A percentile compares a stretch with the other conserved stretches of the same genome.
phyloP scores from a whole-genome alignment of 495 filamentous ascomycete species.

The Neurospora sp. region DNA sequence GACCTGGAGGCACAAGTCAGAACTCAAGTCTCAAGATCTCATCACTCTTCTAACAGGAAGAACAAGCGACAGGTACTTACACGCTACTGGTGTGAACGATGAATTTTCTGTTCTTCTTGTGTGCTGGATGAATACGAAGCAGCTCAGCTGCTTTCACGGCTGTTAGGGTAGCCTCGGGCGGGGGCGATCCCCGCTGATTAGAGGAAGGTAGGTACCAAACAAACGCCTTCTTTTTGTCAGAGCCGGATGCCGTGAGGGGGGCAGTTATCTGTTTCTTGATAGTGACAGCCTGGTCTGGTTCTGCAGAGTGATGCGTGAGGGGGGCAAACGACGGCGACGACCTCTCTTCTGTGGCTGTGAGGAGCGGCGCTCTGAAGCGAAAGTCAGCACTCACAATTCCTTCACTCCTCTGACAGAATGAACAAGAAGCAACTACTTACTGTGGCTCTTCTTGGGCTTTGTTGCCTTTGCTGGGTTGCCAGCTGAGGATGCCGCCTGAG shows the following conservation, averaged over 20 bases:
- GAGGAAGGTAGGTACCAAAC: not conserved
- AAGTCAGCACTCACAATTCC: not conserved
- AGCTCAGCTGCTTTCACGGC: slow-evolving; percentile 9
- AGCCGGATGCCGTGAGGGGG: not conserved
- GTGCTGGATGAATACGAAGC: slow-evolving; percentile 13
- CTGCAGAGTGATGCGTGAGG: not conserved
- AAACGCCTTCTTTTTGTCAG: not conserved
- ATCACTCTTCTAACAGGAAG: not conserved
- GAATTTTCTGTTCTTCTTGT: slow-evolving; percentile 7
- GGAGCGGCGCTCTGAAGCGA: not conserved
- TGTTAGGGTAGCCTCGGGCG: slow-evolving; percentile 9
- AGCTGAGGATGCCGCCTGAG: not conserved
- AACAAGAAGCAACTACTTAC: not conserved
- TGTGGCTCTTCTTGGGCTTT: slow-evolving; percentile 19
- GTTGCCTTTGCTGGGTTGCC: slow-evolving; percentile 4
- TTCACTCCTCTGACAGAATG: not conserved
- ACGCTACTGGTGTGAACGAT: not conserved
- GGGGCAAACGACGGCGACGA: not conserved
- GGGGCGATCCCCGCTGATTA: slow-evolving; percentile 1
- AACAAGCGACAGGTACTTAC: not conserved
- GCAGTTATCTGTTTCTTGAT: not conserved
- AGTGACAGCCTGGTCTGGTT: too few species aligned
- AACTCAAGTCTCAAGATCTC: not conserved
- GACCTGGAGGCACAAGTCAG: not conserved
- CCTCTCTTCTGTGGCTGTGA: not conserved